Percentiles rank a stretch among this genome's conserved stretches.
These are phyloP conservation scores for Blastocystis sp. DNA, from an alignment of 352 stramenopile genomes.

Conservation along the genomic window DNA sequence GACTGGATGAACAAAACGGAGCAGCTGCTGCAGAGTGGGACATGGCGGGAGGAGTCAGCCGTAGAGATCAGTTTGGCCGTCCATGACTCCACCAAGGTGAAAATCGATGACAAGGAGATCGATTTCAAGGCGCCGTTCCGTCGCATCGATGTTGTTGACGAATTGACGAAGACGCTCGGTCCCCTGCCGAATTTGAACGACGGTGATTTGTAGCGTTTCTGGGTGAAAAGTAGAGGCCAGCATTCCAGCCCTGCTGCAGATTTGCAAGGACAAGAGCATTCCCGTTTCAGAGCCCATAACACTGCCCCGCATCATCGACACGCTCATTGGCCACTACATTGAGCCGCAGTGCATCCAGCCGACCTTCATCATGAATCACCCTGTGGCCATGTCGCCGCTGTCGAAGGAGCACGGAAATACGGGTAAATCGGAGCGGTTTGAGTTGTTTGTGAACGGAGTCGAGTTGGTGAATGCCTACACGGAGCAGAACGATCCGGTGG, in stretches of 20 bases:
- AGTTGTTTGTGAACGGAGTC: constrained; percentile 91
- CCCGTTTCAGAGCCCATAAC: constrained; percentile 78
- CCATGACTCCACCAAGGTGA: not conserved
- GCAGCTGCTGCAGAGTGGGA: constrained; percentile 72
- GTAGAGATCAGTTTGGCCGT: constrained; percentile 30
- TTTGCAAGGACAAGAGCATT: constrained; percentile 78
- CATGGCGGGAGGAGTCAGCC: not conserved
- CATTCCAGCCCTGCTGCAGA: constrained; percentile 75
- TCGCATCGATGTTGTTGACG: constrained; percentile 86
- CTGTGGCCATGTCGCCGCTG: constrained; percentile 87
- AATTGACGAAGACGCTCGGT: constrained; percentile 74
- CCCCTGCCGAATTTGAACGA: constrained; percentile 50
- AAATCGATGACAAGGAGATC: constrained; percentile 73
- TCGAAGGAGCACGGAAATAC: constrained; percentile 87
- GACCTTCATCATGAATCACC: constrained; percentile 97
- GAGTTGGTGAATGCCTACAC: constrained; percentile 98
- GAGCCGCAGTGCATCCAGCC: constrained; percentile 87
- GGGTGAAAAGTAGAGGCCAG: constrained; percentile 75
- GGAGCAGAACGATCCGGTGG: constrained; percentile 93
- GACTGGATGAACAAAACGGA: constrained; percentile 95
- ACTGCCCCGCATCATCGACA: constrained; percentile 80
- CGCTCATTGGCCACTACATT: constrained; percentile 83
- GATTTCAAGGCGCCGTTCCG: constrained; percentile 89
- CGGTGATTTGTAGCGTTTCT: not conserved
- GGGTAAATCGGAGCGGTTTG: constrained; percentile 93